A percentile compares a stretch with the other conserved stretches of the same genome.
Evolutionary conservation across 192 early-diverging fungal genomes (phyloP).

Genomic region (Coemansia reversa): DNA sequence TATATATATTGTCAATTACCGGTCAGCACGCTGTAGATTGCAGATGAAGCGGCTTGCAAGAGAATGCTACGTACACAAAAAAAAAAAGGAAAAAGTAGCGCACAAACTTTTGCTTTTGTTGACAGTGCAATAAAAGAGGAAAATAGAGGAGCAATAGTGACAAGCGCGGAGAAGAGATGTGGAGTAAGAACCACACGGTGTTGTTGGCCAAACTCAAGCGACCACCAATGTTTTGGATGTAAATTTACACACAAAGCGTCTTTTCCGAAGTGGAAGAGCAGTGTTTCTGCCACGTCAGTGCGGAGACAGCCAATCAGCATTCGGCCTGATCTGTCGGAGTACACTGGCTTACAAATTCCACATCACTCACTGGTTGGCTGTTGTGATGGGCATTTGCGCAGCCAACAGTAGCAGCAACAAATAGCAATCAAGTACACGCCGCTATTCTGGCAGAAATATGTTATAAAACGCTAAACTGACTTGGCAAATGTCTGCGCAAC

Average conservation of each 20-base stretch:
- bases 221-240: too few species aligned
- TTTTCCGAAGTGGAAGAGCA: neutral
- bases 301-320: constrained; percentile 21
- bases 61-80: neutral
- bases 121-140: too few species aligned
- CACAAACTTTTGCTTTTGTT: neutral
- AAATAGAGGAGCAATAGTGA: too few species aligned
- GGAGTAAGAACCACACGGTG: too few species aligned
- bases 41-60: neutral
- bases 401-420: neutral
- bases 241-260: too few species aligned
- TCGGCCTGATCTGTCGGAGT: neutral
- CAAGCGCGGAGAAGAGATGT: too few species aligned
- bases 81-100: constrained; percentile 3
- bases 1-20: neutral
- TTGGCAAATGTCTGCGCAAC: constrained; percentile 94
- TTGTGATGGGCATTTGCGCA: neutral
- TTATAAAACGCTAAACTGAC: neutral
- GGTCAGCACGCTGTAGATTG: neutral
- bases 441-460: too few species aligned
- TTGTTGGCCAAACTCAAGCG: too few species aligned
- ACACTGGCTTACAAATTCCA: neutral
- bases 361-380: neutral
- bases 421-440: too few species aligned
- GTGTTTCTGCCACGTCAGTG: constrained; percentile 26